Evolutionary conservation across 305 asterid species (phyloP), one percentile per base, ranked within the genome.

Genomic region (Rubia balearica): DNA sequence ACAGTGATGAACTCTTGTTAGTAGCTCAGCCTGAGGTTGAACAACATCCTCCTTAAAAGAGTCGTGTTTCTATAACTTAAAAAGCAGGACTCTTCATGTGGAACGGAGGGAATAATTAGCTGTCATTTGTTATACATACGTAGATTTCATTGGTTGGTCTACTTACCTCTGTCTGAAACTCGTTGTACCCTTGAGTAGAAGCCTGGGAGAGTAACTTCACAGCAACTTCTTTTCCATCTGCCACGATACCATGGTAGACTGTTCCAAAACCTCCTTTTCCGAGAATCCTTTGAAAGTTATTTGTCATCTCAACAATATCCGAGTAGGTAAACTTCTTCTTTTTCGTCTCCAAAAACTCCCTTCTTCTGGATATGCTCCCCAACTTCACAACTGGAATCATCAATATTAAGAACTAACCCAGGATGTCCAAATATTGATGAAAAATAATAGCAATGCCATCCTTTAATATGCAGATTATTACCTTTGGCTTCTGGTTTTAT

Each of bases 221-320:
- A 8, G 90, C 87, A n/a, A 86, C 85, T 48, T 79, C 63, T n/a
- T 38, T 65, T 22, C 75, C 79, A 55, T 57, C 71, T 38, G 72
- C 42, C 19, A 64, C 49, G 22, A 9, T 24, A 17, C 89, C 85
- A 42, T 56, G 78, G 69, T 84, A 86, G 10, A 86, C 89, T 13
- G 74, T 72, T 9, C 91, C 87, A 66, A 84, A 86, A 48, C 89
- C 87, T 22, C 91, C 91, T 71, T 78, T 68, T 0, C 89, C 89
- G 21, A 86, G 62, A 68, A 76, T 55, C 61, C 36, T 81, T 33
- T 71, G 70, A 30, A 81, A 78, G 73, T 80, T 82, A 56, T 68
- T 66, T 17, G 83, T 84, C 14, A 86, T 71, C 19, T 45, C n/a
- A 56, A 75, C n/a, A 0, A 83, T 70, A 74, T 85, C 81, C 0